These are phyloP conservation scores for Hibiscus syriacus DNA, from an alignment of 345 rosid species.

Conservation along the genomic window DNA sequence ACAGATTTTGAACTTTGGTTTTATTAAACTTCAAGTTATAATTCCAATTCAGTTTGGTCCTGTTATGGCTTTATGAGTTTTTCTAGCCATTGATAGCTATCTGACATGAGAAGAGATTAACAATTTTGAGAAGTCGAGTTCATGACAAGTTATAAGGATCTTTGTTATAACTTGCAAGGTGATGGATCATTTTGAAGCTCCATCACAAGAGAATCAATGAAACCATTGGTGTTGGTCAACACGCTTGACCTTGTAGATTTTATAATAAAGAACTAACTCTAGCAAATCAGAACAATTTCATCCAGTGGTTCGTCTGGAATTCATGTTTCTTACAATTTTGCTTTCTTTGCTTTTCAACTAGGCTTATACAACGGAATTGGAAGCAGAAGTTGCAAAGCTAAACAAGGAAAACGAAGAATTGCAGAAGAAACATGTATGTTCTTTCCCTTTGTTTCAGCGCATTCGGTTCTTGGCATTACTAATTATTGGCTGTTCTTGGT, in stretches of 20 bases:
- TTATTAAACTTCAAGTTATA: neutral
- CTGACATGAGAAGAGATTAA: neutral
- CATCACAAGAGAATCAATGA: neutral
- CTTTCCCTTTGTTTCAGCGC: neutral
- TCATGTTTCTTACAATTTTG: neutral
- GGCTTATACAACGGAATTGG: constrained; percentile 95
- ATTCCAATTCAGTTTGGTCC: neutral
- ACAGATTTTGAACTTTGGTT: neutral
- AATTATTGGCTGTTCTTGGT: constrained; percentile 7
- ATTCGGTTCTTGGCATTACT: neutral
- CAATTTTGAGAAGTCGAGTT: constrained; percentile 31
- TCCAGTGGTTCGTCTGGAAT: neutral
- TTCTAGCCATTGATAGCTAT: constrained; percentile 12
- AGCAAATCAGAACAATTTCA: neutral
- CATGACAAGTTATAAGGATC: constrained; percentile 30
- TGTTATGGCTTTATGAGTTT: constrained; percentile 16
- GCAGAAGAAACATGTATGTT: constrained; percentile 63
- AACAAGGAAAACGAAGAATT: constrained; percentile 79
- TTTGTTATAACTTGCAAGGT: constrained; percentile 21
- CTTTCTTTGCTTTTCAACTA: constrained; percentile 22
- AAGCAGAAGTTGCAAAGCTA: constrained; percentile 81
- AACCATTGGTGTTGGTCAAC: neutral
- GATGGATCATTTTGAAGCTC: constrained; percentile 17
- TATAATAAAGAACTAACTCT: neutral
- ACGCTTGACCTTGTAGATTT: neutral